Base-by-base conservation (phyloP, 208 protist species). In the Trypanosoma avium region DNA sequence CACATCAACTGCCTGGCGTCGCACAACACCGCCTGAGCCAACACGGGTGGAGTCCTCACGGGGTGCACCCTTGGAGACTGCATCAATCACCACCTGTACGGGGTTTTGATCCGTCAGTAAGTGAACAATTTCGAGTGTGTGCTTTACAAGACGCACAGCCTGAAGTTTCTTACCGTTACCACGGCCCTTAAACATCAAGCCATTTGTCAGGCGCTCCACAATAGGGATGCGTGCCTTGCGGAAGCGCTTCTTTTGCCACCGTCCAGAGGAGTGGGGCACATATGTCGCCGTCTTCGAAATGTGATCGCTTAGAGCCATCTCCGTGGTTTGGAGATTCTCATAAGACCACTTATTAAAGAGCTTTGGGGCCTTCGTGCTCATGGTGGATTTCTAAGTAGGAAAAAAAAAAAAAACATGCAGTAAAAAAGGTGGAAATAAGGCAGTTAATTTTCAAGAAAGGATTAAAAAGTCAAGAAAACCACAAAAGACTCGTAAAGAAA, bases 121-220 rank as follows among this genome's bases (percentile, higher is more conserved):
- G 90, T 99, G 86, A 81, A 99, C 98, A 75, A 99, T 97, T 74
- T 99, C 98, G 69, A 99, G 99, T 29, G 96, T 89, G 79, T 99
- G 93, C 77, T 98, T 92, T 66, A 99, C 82, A 72, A 99, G 98
- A 69, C 97, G 94, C 53, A 98, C 90, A 59, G 99, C 97, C 93
- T 99, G 97, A 35, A 99, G 69, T 95, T 99, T 99, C 90, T 99
- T 99, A 79, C 99, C 99, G 84, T 99, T 99, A 84, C 99, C 99
- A 75, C 98, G 93, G 54, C 98, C 98, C 83, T 99, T 97, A 91
- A 98, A 98, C 98, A 99, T 99, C 45, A 99, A 75, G 60, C 92
- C 95, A 92, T 98, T 98, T 36, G 93, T 91, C 30, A 99, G 73
- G 78, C 97, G 94, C 88, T 98, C 94, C 70, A 97, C 86, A 68